Conservation (phyloP, 2,329 filamentous ascomycete species). For the Penicillium sp. region DNA sequence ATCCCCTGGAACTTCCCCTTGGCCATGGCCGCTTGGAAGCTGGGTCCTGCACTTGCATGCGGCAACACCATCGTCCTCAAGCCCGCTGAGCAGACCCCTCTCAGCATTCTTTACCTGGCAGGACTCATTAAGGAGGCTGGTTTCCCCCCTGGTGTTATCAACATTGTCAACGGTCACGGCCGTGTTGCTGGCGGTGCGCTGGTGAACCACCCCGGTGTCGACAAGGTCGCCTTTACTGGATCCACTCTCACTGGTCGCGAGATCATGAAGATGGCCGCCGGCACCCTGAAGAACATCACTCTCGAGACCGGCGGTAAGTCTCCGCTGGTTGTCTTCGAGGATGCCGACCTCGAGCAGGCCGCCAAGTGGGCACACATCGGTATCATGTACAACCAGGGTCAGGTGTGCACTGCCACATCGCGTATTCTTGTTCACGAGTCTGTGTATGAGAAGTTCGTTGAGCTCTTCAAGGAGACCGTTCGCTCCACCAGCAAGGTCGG, state of each 20-base stretch:
- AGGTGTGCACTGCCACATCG: conserved; percentile 63
- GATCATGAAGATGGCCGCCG: conserved; percentile 29
- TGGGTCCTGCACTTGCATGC: conserved; percentile 25
- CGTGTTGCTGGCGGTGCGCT: conserved; percentile 25
- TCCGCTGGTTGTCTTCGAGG: conserved; percentile 43
- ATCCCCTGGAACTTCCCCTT: conserved; percentile 80
- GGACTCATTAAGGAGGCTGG: conserved; percentile 24
- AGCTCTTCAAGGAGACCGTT: conserved; percentile 33
- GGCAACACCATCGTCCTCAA: conserved; percentile 27
- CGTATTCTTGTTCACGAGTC: conserved; percentile 60
- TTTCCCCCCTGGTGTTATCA: conserved; percentile 26
- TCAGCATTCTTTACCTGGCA: conserved; percentile 24
- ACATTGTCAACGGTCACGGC: conserved; percentile 25
- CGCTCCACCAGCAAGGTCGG: conserved; percentile 36
- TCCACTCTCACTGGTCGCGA: conserved; percentile 24
- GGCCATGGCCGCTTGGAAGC: conserved; percentile 26
- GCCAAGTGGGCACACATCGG: conserved; percentile 44
- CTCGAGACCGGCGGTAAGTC: conserved; percentile 51
- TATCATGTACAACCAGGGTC: conserved; percentile 60
- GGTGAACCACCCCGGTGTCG: conserved; percentile 21
- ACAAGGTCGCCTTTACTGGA: conserved; percentile 26
- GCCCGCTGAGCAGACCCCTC: conserved; percentile 26
- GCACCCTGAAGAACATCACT: conserved; percentile 44
- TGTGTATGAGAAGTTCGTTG: conserved; percentile 34
- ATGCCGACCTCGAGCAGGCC: conserved; percentile 46